Base-by-base conservation (phyloP, 2,329 filamentous ascomycete species). In the Eutypa lata region DNA sequence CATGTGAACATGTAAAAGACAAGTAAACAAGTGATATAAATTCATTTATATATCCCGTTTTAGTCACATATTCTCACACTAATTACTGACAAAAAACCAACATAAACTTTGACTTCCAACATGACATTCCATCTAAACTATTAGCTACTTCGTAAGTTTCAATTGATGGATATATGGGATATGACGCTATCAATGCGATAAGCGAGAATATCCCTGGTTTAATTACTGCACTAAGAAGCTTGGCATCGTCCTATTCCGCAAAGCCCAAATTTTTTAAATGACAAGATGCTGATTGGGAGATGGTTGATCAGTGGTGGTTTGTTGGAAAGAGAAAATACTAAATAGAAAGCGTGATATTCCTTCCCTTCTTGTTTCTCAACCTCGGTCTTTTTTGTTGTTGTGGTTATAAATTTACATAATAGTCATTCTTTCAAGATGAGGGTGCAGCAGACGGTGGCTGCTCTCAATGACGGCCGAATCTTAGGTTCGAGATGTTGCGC, bases 391-490 rank as follows among this genome's bases (percentile, higher is more conserved):
- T 38, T 38, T 7, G 1, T 40, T 26, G 21, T 28, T 35, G 24
- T 14, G 8, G 26, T 6, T 49, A n/a, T n/a, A n/a, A n/a, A n/a
- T 55, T 50, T 37, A 38, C 52, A 45, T 47, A 55, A 28, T 55
- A 49, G 49, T 54, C 47, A 48, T 52, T 58, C 59, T 44, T 58
- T 45, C 57, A 71, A 57, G 48, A 76, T 76, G 73, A 71, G 71
- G 70, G 70, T 65, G 46, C 65, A 69, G 57, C 64, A 71, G 65
- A 65, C 68, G 46, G 69, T 67, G 57, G 22, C 42, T 19, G 66
- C 69, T 60, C 67, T 70, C 51, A 67, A 68, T 49, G 70, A 70
- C 65, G 66, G 69, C 60, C 65, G 71, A 47, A 63, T 71, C 51
- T 53, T 70, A 43, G 62, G 63, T 33, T 64, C 67, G 19, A 66